A percentile compares a stretch with the other conserved stretches of the same genome.
Conservation (phyloP, 768 basidiomycete species). For the Tylopilus felleus region DNA sequence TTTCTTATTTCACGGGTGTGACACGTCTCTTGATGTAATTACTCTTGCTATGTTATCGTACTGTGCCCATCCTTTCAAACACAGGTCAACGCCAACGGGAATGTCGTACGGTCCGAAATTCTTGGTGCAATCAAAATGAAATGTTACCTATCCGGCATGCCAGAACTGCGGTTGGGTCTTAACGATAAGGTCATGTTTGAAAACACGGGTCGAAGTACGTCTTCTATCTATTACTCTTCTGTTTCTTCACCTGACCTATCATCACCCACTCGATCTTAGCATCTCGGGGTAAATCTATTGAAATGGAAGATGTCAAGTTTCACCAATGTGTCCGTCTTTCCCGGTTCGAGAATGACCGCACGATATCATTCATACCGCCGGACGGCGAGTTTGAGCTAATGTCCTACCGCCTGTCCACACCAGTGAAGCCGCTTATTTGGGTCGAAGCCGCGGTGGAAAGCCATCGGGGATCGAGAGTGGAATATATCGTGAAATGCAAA, state of each 20-base stretch:
- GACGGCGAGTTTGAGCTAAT: constrained; percentile 99
- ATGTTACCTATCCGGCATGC: constrained; percentile 99
- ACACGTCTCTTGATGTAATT: not conserved
- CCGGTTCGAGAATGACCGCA: constrained; percentile 97
- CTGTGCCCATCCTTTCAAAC: not conserved
- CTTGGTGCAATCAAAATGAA: constrained; percentile 99
- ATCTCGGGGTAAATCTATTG: constrained; percentile 91
- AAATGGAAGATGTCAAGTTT: constrained; percentile 99
- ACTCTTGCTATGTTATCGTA: not conserved
- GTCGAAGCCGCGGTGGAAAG: constrained; percentile 96
- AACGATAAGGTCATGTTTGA: constrained; percentile 99
- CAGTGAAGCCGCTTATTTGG: constrained; percentile 92
- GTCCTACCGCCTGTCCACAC: constrained; percentile 94
- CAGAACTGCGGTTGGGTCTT: constrained; percentile 88
- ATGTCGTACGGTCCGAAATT: constrained; percentile 96
- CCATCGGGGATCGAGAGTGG: constrained; percentile 88
- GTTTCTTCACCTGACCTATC: not conserved
- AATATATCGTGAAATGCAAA: constrained; percentile 94
- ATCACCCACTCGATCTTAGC: not conserved
- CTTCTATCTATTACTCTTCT: not conserved
- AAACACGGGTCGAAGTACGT: constrained; percentile 88
- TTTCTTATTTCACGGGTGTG: not conserved
- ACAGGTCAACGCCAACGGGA: constrained; percentile 94
- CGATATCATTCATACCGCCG: constrained; percentile 98
- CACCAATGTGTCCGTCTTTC: constrained; percentile 98